These are phyloP conservation scores for Fusarium oligoseptatum DNA, from an alignment of 2,329 filamentous ascomycete genomes.

Conservation along the genomic window DNA sequence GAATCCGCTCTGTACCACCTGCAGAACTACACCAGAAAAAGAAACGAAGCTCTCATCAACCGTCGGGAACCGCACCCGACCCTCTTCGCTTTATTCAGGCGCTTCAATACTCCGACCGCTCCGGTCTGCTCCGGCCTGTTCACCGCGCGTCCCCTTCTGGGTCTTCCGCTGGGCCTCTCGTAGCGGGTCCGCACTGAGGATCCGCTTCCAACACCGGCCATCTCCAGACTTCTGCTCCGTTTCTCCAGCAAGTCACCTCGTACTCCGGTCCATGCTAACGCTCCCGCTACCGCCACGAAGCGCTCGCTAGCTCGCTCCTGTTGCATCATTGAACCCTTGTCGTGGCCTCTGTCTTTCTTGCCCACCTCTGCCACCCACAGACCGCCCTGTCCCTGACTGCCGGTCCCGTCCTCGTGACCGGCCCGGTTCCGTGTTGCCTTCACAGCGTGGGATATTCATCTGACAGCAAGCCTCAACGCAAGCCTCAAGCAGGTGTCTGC, in stretches of 20 bases:
- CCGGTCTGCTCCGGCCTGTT: constrained; percentile 43
- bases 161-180: constrained; percentile 36
- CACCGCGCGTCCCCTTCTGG: constrained; percentile 33
- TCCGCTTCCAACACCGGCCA: constrained; percentile 20
- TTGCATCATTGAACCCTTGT: constrained; percentile 31
- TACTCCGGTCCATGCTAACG: constrained; percentile 16
- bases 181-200: constrained; percentile 33
- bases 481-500: not conserved
- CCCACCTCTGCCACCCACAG: constrained; percentile 14
- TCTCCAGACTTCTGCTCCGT: constrained; percentile 21
- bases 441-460: not conserved
- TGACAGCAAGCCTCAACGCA: constrained; percentile 7
- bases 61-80: constrained; percentile 21
- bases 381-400: constrained; percentile 18
- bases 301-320: constrained; percentile 15
- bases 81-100: constrained; percentile 13
- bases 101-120: constrained; percentile 21
- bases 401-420: constrained; percentile 42
- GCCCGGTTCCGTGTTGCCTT: constrained; percentile 37
- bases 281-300: constrained; percentile 30
- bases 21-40: constrained; percentile 21
- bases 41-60: constrained; percentile 13
- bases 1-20: not conserved
- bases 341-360: constrained; percentile 16
- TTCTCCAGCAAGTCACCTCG: constrained; percentile 30